Base-by-base conservation (phyloP, 2,329 filamentous ascomycete species). In the Fusarium praegraminearum region DNA sequence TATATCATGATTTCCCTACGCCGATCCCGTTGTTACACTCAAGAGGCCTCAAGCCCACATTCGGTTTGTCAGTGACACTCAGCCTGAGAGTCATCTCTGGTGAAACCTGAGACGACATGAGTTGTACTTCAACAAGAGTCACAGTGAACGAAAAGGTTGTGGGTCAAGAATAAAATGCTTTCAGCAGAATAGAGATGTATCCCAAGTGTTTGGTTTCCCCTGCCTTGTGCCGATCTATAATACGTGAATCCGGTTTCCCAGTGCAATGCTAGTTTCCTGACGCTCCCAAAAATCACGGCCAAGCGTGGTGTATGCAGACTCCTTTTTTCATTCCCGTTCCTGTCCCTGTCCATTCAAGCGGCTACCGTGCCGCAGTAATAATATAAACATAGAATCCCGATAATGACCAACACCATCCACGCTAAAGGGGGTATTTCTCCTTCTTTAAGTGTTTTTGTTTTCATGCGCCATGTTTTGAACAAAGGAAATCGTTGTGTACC, bases 401-500 rank as follows among this genome's bases (percentile, higher is more conserved):
- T 63, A 72, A 69, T 57, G 65, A 62, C 71, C 62, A 74, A 72
- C 72, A 73, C 72, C 72, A 40, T 67, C 68, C 66, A 73, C 72
- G 69, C 71, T 67, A 52, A 70, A 67, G 69, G 75, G 75, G 76
- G 75, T 77, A 77, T 77, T 76, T 65, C 59, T 75, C 70, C 73
- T 70, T 75, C 74, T 76, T 76, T 72, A 72, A 55, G 36, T 69
- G 73, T 73, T 73, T 72, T 72, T 44, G 24, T 47, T 73, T 74
- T 76, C 74, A 67, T 76, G 67, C 76, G 76, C 75, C 76, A 46
- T 74, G 54, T 65, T 73, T 66, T 62, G 59, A 49, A 69, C 66
- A 70, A 71, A 73, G 70, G 68, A 74, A 76, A 73, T 69, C 35
- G 38, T 62, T 41, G 47, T 36, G 57, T 66, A 65, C 62, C 59